These are phyloP conservation scores for Suillus hirtellus DNA, from an alignment of 768 basidiomycete genomes.

Conservation along the genomic window DNA sequence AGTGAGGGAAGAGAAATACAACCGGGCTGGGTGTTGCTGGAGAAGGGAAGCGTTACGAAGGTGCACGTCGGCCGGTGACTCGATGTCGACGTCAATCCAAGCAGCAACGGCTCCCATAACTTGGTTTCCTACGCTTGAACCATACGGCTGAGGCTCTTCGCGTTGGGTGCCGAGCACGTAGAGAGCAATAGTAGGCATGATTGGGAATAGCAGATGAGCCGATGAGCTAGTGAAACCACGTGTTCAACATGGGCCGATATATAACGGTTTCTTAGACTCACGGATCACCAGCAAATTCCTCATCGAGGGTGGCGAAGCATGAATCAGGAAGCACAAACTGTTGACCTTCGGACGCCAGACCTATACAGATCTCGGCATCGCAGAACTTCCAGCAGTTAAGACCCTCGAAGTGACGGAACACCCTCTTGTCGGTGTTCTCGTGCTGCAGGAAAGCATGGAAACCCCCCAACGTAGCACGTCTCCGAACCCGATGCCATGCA, in stretches of 20 bases:
- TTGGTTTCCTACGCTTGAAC: constrained; percentile 14
- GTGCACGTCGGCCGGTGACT: constrained; percentile 57
- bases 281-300: constrained; percentile 39
- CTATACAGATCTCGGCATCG: constrained; percentile 54
- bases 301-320: constrained; percentile 56
- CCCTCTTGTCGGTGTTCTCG: constrained; percentile 11
- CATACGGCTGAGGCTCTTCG: constrained; percentile 16
- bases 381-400: constrained; percentile 50
- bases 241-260: constrained; percentile 8
- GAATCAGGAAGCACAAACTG: constrained; percentile 57
- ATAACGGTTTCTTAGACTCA: constrained; percentile 18
- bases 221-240: constrained; percentile 36
- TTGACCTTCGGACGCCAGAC: constrained; percentile 52
- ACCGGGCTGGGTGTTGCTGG: constrained; percentile 47
- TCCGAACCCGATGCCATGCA: constrained; percentile 31
- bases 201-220: constrained; percentile 54
- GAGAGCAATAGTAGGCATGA: constrained; percentile 52
- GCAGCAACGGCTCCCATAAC: constrained; percentile 24
- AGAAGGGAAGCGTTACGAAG: constrained; percentile 60
- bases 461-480: constrained; percentile 26
- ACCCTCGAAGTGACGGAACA: constrained; percentile 18
- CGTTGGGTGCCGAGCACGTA: constrained; percentile 48
- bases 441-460: constrained; percentile 31
- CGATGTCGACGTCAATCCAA: constrained; percentile 49
- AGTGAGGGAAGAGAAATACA: constrained; percentile 56